Evolutionary conservation across 805 yeast species (phyloP).

Genomic region (Torulaspora quercuum): DNA sequence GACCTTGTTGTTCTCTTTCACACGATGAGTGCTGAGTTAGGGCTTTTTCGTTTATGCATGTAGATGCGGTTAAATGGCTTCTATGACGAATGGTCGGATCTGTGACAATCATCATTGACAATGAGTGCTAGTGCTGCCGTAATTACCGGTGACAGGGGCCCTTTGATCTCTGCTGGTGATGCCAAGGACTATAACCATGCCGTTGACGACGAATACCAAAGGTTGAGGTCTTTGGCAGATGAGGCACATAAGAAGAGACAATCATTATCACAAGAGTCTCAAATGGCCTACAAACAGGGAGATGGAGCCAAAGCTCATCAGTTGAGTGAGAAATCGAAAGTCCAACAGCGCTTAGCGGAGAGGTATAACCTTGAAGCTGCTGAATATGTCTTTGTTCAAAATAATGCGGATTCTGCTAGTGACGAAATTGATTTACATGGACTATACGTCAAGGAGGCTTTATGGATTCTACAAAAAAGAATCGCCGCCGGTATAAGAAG

Average conservation of each 20-base stretch:
- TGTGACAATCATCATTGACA: too few species aligned
- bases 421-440: constrained; percentile 96
- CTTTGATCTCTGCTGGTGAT: constrained; percentile 11
- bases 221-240: constrained; percentile 65
- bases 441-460: constrained; percentile 83
- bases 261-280: constrained; percentile 61
- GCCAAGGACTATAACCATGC: constrained; percentile 68
- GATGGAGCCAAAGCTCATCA: constrained; percentile 70
- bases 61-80: too few species aligned
- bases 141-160: constrained; percentile 17
- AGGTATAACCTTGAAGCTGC: constrained; percentile 77
- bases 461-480: constrained; percentile 67
- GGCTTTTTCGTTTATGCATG: too few species aligned
- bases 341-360: constrained; percentile 59
- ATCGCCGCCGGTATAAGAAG: constrained; percentile 58
- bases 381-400: constrained; percentile 79
- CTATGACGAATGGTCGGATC: too few species aligned
- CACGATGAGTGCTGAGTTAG: too few species aligned
- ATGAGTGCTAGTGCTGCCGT: constrained; percentile 14
- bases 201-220: constrained; percentile 58
- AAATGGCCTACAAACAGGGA: constrained; percentile 71
- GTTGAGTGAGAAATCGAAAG: constrained; percentile 65
- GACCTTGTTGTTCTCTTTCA: too few species aligned
- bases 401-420: constrained; percentile 78
- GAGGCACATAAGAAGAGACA: constrained; percentile 56